These are phyloP conservation scores for Paraconiothyrium brasiliense DNA, from an alignment of 2,329 filamentous ascomycete species.

Conservation along the genomic window DNA sequence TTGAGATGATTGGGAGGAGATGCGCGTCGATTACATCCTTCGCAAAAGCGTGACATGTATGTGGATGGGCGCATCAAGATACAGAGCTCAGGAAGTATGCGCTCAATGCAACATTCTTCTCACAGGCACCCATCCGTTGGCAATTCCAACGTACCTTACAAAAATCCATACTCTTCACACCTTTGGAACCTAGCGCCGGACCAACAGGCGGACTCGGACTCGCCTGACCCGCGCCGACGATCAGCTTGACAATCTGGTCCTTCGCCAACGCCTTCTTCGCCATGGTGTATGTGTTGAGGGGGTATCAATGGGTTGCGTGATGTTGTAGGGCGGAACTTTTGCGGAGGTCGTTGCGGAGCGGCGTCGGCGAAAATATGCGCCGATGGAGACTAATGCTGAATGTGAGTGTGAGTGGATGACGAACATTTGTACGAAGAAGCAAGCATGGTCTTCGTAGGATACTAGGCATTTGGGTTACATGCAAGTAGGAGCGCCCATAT, in stretches of 20 bases:
- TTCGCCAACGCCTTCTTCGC: constrained; percentile 48
- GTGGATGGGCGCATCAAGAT: neutral
- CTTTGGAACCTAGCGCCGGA: constrained; percentile 94
- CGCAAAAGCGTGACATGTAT: neutral
- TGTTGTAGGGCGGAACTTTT: constrained; percentile 16
- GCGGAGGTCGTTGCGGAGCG: constrained; percentile 19
- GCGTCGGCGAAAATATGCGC: constrained; percentile 15
- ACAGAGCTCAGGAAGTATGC: no score
- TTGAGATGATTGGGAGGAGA: neutral
- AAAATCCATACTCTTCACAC: constrained; percentile 99
- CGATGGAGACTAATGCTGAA: neutral
- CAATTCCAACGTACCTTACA: constrained; percentile 76
- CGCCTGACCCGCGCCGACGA: constrained; percentile 95
- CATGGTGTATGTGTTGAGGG: constrained; percentile 32
- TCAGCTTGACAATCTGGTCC: constrained; percentile 84
- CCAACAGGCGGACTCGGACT: constrained; percentile 95
- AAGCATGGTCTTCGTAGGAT: no score
- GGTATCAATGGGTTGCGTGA: constrained; percentile 1
- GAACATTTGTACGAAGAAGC: no score
- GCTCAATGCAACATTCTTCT: no score
- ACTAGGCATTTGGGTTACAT: no score
- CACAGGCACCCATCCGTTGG: neutral
- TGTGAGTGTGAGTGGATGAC: neutral
- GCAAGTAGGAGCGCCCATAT: no score
- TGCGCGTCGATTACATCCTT: neutral